Evolutionary conservation across 2,329 filamentous ascomycete genomes (phyloP), one percentile per base, ranked within the genome.

Genomic region (Westerdykella sp.): DNA sequence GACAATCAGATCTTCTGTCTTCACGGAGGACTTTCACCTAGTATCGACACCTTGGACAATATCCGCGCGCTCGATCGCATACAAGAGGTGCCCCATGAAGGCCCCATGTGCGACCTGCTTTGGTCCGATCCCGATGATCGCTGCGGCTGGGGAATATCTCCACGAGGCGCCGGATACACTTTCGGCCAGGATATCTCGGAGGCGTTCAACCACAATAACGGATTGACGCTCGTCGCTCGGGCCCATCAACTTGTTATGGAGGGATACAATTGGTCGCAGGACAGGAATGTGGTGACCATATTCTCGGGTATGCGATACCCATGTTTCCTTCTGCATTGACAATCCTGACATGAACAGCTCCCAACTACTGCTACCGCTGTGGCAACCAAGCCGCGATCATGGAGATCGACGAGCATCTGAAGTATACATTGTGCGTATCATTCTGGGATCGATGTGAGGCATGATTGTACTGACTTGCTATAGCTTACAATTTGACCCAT

Each of bases 301-400:
- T 98, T 98, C 75, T 96, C 90, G 56, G 89, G 74, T 65, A 53
- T 34, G 41, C 34, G 11, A 42, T 14, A 10, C 5, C 5, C 16
- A 22, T 12, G 2, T 1, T 30, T 13, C 21, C 6, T 7, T 23
- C 9, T 21, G 25, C 39, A 30, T 40, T 12, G 34, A 42, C 6
- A 16, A 6, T 11, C 48, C 65, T 71, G 43, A 71, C 56, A 49
- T 51, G 35, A 14, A 32, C 48, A 76, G 73, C 73, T 54, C 73
- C 73, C 32, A 76, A 78, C 56, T 98, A 98, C 77, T 98, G 91
- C 76, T 97, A 98, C 78, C 82, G 93, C 69, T 98, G 93, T 66
- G 93, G 93, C 65, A 98, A 98, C 72, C 93, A 97, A 72, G 93
- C 93, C 44, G 93, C 93, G n/a, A 97, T 98, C 69, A 98, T 98